Evolutionary conservation across 2,329 filamentous ascomycete species (phyloP).

Genomic region (Fusarium anguioides): DNA sequence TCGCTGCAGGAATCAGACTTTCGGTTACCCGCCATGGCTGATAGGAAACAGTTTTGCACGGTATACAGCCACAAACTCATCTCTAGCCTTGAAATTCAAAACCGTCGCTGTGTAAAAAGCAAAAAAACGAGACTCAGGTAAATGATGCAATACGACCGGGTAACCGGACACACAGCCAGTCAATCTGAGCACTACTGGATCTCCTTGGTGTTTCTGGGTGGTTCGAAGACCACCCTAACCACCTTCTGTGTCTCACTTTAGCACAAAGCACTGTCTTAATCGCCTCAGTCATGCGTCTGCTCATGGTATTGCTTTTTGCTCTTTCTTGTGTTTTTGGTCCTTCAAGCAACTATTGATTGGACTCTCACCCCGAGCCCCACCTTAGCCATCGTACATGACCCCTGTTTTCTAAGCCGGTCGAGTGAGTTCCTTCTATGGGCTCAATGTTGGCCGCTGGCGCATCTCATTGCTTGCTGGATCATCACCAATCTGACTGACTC

Average conservation of each 20-base stretch:
- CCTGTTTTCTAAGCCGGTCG: slow-evolving; percentile 24
- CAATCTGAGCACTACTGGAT: slow-evolving; percentile 35
- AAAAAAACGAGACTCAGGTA: slow-evolving; percentile 29
- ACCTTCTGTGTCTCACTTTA: slow-evolving; percentile 42
- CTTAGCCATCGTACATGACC: slow-evolving; percentile 39
- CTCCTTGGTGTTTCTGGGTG: slow-evolving; percentile 31
- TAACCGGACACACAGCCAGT: slow-evolving; percentile 32
- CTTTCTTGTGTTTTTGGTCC: slow-evolving; percentile 30
- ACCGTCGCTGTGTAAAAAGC: slow-evolving; percentile 25
- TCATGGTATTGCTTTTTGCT: slow-evolving; percentile 28
- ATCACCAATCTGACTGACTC: slow-evolving; percentile 1
- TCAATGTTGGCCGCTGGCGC: slow-evolving; percentile 1
- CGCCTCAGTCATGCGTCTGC: slow-evolving; percentile 38
- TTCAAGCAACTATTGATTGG: slow-evolving; percentile 37
- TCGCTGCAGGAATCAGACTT: slow-evolving; percentile 3
- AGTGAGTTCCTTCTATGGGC: slow-evolving; percentile 23
- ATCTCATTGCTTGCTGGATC: slow-evolving; percentile 6
- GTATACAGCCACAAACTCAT: slow-evolving; percentile 3
- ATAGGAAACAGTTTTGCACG: slow-evolving; percentile 12
- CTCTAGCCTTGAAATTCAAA: slow-evolving; percentile 23
- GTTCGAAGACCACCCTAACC: slow-evolving; percentile 35
- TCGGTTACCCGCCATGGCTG: neutral
- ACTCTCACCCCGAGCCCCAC: slow-evolving; percentile 38
- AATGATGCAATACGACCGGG: slow-evolving; percentile 42
- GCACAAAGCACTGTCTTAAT: slow-evolving; percentile 26